These are phyloP conservation scores for Acorus gramineus DNA, from an alignment of 106 monocot genomes.

Conservation along the genomic window DNA sequence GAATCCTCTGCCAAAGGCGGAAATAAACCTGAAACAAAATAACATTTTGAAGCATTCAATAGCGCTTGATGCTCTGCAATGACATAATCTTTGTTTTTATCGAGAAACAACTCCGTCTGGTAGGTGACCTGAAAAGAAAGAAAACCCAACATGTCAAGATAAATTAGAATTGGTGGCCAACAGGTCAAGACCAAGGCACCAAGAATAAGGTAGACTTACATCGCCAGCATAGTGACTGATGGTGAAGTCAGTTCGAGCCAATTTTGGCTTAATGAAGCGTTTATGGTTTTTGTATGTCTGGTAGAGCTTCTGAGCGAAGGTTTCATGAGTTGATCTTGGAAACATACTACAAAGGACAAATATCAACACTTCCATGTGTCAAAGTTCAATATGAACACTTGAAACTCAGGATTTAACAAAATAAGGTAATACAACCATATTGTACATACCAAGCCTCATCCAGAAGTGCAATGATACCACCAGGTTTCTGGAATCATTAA, in stretches of 20 bases:
- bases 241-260: slow-evolving; percentile 54
- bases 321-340: slow-evolving; percentile 81
- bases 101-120: slow-evolving; percentile 52
- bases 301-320: slow-evolving; percentile 68
- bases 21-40: slow-evolving; percentile 45
- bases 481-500: slow-evolving; percentile 55
- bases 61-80: slow-evolving; percentile 57
- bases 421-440: no score
- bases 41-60: slow-evolving; percentile 38
- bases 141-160: neutral
- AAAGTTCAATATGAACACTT: neutral
- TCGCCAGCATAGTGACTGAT: slow-evolving; percentile 58
- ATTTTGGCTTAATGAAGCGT: slow-evolving; percentile 51
- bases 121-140: slow-evolving; percentile 44
- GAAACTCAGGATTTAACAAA: no score
- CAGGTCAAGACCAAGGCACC: neutral
- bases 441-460: slow-evolving; percentile 57
- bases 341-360: slow-evolving; percentile 40
- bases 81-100: slow-evolving; percentile 76
- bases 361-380: neutral
- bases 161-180: neutral
- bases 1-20: slow-evolving; percentile 34
- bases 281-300: slow-evolving; percentile 47
- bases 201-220: slow-evolving; percentile 24
- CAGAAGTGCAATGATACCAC: slow-evolving; percentile 77